phyloP scores from a whole-genome alignment of 176 grass and related monocot genomes.

The Chrysopogon serrulatus region DNA sequence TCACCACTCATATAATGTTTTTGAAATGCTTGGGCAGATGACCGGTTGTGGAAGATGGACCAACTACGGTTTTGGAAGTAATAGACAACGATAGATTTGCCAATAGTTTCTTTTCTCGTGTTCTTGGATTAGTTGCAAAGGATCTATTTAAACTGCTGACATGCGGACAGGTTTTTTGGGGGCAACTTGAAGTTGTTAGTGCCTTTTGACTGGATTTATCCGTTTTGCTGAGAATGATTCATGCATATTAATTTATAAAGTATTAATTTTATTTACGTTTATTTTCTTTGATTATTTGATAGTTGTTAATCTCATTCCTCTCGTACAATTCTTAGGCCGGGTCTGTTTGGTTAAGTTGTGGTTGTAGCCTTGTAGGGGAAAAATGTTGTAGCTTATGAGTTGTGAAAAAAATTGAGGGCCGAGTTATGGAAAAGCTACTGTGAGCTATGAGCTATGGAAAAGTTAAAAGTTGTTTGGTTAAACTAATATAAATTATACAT shows the following conservation, averaged over 20 bases:
- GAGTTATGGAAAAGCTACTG: too few relatives aligned
- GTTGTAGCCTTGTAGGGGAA: too few relatives aligned
- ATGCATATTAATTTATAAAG: neutral
- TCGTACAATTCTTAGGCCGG: neutral
- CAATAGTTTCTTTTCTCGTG: neutral
- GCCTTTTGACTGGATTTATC: neutral
- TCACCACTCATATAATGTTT: constrained; percentile 11
- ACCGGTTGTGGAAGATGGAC: neutral
- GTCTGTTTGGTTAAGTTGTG: too few relatives aligned
- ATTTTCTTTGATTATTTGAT: neutral
- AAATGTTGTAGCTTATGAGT: too few relatives aligned
- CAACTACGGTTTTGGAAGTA: neutral
- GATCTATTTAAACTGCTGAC: neutral
- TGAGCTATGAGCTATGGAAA: too few relatives aligned
- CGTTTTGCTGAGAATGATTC: neutral
- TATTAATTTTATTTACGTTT: neutral
- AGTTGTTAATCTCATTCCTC: neutral
- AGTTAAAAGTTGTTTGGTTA: too few relatives aligned
- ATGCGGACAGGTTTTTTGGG: neutral
- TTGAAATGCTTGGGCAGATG: neutral
- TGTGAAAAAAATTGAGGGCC: too few relatives aligned
- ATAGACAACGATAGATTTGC: neutral
- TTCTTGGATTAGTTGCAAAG: neutral
- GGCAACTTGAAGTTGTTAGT: neutral
- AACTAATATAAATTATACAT: too few relatives aligned